These are phyloP conservation scores for Linnemannia hyalina DNA, from an alignment of 192 early-diverging fungal genomes.

Conservation along the genomic window DNA sequence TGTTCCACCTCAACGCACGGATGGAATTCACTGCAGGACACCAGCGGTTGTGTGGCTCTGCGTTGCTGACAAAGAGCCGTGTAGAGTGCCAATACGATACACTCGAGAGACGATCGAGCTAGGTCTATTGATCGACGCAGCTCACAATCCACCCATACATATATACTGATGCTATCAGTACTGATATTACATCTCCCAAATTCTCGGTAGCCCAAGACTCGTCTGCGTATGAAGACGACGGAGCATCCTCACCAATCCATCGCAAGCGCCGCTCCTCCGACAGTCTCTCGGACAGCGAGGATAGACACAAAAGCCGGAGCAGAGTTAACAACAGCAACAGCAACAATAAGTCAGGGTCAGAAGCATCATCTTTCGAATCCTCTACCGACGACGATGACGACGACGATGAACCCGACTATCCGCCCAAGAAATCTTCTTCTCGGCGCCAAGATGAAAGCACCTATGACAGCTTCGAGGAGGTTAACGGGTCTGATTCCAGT, in stretches of 20 bases:
- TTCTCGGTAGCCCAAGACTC: conserved; percentile 49
- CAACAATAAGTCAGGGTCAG: conserved; percentile 31
- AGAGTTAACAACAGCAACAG: neutral
- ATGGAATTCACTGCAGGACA: neutral
- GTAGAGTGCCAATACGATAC: neutral
- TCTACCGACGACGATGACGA: conserved; percentile 45
- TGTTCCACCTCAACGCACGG: neutral
- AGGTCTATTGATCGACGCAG: neutral
- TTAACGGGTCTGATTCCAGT: conserved; percentile 47
- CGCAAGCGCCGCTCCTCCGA: conserved; percentile 22
- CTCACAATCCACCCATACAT: neutral
- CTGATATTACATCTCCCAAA: neutral
- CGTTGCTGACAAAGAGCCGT: neutral
- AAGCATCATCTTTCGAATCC: conserved; percentile 42
- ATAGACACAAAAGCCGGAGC: conserved; percentile 1
- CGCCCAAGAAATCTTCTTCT: conserved; percentile 8
- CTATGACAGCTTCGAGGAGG: conserved; percentile 60
- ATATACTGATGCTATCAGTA: neutral
- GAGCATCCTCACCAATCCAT: conserved; percentile 22
- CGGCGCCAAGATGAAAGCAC: conserved; percentile 47
- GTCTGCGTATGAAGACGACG: conserved; percentile 52
- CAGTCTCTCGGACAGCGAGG: conserved; percentile 10
- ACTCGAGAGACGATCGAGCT: neutral
- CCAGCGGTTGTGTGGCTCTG: neutral
- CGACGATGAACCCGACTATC: conserved; percentile 39